Percentiles rank a stretch among this genome's conserved stretches.
These are phyloP conservation scores for Fusarium mexicanum DNA, from an alignment of 2,329 filamentous ascomycete species.

Conservation along the genomic window DNA sequence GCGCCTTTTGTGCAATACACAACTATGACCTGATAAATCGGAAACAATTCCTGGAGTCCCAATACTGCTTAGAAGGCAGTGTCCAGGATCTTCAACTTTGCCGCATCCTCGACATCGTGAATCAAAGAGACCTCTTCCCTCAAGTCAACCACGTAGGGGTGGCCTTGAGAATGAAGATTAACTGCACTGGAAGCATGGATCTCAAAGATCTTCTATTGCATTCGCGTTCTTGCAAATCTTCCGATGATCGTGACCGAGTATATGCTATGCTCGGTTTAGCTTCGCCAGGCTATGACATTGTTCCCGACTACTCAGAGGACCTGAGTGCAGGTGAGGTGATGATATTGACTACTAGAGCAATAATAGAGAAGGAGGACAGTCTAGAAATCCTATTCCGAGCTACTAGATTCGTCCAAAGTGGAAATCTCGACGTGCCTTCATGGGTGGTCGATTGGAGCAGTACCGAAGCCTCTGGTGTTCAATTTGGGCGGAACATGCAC, in stretches of 20 bases:
- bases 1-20: not conserved
- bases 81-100: not conserved
- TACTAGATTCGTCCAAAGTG: fast-evolving
- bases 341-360: not conserved
- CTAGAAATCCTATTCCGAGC: fast-evolving
- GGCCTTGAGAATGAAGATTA: fast-evolving
- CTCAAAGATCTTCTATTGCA: not conserved
- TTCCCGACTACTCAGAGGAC: fast-evolving
- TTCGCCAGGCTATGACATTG: fast-evolving
- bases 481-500: too few relatives aligned
- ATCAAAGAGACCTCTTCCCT: fast-evolving
- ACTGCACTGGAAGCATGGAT: fast-evolving
- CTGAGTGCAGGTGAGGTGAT: fast-evolving
- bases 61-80: too few relatives aligned
- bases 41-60: too few relatives aligned
- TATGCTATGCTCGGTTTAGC: not conserved
- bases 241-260: not conserved
- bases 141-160: fast-evolving
- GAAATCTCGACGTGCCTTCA: not conserved
- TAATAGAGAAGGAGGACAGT: fast-evolving
- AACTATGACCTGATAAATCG: too few relatives aligned
- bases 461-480: fast-evolving
- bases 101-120: fast-evolving
- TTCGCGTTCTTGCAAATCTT: fast-evolving
- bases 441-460: not conserved